phyloP scores from a whole-genome alignment of 108 stramenopile species.

The Cylindrotheca closterium region DNA sequence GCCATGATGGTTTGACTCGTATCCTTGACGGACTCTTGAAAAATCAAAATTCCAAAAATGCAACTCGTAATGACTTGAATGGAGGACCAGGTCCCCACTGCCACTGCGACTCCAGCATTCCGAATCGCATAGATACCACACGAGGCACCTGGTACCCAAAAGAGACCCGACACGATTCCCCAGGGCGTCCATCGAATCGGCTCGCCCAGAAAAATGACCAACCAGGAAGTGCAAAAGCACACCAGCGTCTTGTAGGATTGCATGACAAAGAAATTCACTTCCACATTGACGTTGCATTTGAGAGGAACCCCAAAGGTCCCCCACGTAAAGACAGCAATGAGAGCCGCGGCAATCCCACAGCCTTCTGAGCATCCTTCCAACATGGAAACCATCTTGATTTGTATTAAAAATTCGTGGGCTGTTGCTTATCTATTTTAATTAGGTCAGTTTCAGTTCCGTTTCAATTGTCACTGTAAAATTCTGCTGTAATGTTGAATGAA shows the following conservation, averaged over 20 bases:
- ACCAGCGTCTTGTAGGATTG: conserved; percentile 83
- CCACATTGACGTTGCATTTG: conserved; percentile 64
- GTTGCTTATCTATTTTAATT: too few species aligned
- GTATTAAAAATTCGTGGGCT: too few species aligned
- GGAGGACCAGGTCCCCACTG: conserved; percentile 60
- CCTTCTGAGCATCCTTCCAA: conserved; percentile 33
- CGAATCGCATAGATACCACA: conserved; percentile 69
- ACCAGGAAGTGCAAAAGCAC: conserved; percentile 63
- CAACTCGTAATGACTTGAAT: conserved; percentile 56
- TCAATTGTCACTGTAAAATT: too few species aligned
- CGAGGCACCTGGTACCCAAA: conserved; percentile 65
- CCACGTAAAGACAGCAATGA: conserved; percentile 60
- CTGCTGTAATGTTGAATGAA: too few species aligned
- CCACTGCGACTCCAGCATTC: conserved; percentile 64
- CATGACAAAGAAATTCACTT: conserved; percentile 81
- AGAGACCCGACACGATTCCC: conserved; percentile 76
- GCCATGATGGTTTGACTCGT: conserved; percentile 14
- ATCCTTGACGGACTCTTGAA: conserved; percentile 51
- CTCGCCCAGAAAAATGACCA: conserved; percentile 41
- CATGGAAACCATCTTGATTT: conserved; percentile 38
- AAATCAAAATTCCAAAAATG: conserved; percentile 55
- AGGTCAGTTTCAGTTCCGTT: too few species aligned
- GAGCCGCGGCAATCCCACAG: conserved; percentile 52
- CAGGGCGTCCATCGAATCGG: conserved; percentile 57
- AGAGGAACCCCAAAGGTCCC: conserved; percentile 85